Conservation (phyloP, 176 grass and related monocot genomes). For the Hordeum vulgare region DNA sequence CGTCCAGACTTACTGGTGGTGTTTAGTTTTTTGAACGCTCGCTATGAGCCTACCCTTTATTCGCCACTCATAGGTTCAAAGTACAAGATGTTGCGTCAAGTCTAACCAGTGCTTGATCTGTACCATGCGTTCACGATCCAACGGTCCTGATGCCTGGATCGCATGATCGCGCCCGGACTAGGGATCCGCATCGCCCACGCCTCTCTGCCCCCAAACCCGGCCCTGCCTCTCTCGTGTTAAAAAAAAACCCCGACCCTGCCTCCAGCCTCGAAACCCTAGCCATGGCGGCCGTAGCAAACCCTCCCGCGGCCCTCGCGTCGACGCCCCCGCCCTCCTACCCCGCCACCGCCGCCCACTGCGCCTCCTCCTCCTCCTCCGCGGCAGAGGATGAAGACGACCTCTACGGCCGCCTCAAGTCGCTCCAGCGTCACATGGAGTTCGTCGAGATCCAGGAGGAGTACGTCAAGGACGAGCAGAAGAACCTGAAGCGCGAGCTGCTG, state of each 20-base stretch:
- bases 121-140: background rate
- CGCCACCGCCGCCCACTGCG: background rate
- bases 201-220: no score
- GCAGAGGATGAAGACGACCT: constrained; percentile 67
- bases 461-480: constrained; percentile 96
- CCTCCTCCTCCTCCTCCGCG: background rate
- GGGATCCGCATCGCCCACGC: no score
- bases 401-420: constrained; percentile 78
- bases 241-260: background rate
- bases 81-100: no score
- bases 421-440: constrained; percentile 86
- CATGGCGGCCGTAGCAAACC: constrained; percentile 32
- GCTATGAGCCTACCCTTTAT: no score
- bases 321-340: constrained; percentile 37
- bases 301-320: constrained; percentile 9
- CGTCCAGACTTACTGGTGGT: no score
- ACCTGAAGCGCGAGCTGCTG: constrained; percentile 92
- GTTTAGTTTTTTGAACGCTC: no score
- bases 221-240: no score
- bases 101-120: background rate
- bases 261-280: background rate
- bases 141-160: background rate
- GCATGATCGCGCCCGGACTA: background rate
- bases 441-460: constrained; percentile 94
- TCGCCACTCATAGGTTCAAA: no score